phyloP scores from a whole-genome alignment of 164 flowering plant genomes.

The Macadamia tetraphylla region DNA sequence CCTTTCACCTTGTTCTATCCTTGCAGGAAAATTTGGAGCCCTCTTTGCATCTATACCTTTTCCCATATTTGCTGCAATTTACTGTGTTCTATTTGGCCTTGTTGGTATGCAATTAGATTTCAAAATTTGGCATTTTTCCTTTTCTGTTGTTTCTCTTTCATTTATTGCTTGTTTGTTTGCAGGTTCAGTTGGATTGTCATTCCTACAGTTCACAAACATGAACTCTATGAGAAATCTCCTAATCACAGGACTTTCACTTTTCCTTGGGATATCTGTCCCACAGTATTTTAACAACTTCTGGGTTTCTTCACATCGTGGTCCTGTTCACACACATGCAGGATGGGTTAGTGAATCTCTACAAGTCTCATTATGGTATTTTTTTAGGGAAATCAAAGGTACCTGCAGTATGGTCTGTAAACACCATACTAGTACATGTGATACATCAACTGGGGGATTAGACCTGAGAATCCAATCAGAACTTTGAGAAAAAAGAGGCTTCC shows the following conservation, averaged over 20 bases:
- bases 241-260: constrained; percentile 34
- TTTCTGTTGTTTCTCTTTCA: background rate
- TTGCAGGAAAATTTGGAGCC: constrained; percentile 98
- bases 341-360: constrained; percentile 52
- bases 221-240: no score
- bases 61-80: constrained; percentile 86
- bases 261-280: constrained; percentile 87
- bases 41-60: constrained; percentile 97
- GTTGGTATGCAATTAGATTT: constrained; percentile 57
- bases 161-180: constrained; percentile 22
- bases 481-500: no score
- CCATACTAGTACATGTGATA: background rate
- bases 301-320: constrained; percentile 43
- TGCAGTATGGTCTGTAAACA: background rate
- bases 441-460: no score
- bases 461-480: no score
- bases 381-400: background rate
- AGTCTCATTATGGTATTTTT: background rate
- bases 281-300: constrained; percentile 75
- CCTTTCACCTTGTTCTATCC: constrained; percentile 1
- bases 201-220: constrained; percentile 4
- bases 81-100: constrained; percentile 89
- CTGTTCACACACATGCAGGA: constrained; percentile 82
- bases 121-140: background rate
- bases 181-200: constrained; percentile 91